Base-by-base conservation (phyloP, 495 filamentous ascomycete genomes). In the Podospora pseudoanserina region DNA sequence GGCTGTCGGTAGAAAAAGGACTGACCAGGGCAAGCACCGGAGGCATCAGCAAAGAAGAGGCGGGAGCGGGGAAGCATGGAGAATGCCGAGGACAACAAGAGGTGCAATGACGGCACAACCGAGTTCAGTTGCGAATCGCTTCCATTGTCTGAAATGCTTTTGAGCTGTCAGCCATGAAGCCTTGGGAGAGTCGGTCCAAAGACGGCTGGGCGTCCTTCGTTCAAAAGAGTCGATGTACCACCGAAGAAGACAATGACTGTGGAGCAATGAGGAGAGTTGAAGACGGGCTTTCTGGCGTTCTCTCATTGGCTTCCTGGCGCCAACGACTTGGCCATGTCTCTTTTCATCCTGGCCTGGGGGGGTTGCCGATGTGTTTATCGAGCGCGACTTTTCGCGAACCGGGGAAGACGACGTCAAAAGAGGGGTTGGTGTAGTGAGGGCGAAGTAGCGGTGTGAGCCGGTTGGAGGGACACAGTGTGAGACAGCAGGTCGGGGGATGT, bases 371-470 rank as follows among this genome's bases (percentile, higher is more conserved):
- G 64, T 67, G 67, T 62, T 69, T 72, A 64, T 68, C 65, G 60
- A 72, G 68, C 65, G 65, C 65, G 65, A 56, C 64, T 67, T 60
- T 59, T 63, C 23, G 27, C 60, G 67, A 20, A 58, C 23, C 55
- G 55, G 23, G 55, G n/a, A n/a, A 19, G 55, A 58, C 55, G 5
- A 49, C 27, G 59, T 61, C 28, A 27, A 28, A 26, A 28, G 65
- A 67, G 76, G 72, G 67, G 74, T 76, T 67, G 64, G 44, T 71
- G 66, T 75, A 77, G 67, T 60, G 58, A 69, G 26, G 63, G 49
- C 64, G 64, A 74, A 78, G 75, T 76, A 78, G 76, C 76, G 76
- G 76, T 78, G 76, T 72, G 76, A 68, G 64, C 62, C 19, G 66
- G 74, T 65, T 70, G 28, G 18, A 44, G 61, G 19, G 15, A 63